Evolutionary conservation across 768 basidiomycete species (phyloP).

Genomic region (Rhodotorula toruloides): DNA sequence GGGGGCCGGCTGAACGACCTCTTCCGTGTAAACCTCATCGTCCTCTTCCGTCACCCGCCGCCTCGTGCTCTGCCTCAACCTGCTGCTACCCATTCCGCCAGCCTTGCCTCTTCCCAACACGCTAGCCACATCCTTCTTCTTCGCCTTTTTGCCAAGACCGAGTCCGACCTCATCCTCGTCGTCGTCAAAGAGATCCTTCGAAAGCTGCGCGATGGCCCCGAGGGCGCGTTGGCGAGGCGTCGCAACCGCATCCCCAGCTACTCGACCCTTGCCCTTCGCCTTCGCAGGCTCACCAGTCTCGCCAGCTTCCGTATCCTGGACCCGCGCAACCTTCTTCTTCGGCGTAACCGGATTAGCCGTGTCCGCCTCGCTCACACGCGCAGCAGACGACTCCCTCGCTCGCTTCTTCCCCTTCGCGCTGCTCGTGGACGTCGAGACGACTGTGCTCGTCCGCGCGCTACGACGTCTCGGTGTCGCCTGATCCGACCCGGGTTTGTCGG

Average conservation of each 20-base stretch:
- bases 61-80: neutral
- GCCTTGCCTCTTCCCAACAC: neutral
- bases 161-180: neutral
- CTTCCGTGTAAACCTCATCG: neutral
- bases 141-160: neutral
- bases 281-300: neutral
- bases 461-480: neutral
- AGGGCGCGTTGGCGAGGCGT: constrained; percentile 25
- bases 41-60: neutral
- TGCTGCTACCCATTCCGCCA: neutral
- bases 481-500: neutral
- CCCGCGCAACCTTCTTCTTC: neutral
- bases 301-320: no score
- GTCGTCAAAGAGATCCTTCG: constrained; percentile 13
- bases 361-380: neutral
- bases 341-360: neutral
- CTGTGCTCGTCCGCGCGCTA: neutral
- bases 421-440: neutral
- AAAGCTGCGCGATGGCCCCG: constrained; percentile 26
- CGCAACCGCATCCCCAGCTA: neutral
- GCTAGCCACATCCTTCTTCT: neutral
- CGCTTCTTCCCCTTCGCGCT: neutral
- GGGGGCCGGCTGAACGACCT: neutral
- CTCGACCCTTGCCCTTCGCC: neutral
- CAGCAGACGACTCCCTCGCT: neutral